phyloP scores from a whole-genome alignment of 768 basidiomycete species.

The Macrolepiota albuminosa region DNA sequence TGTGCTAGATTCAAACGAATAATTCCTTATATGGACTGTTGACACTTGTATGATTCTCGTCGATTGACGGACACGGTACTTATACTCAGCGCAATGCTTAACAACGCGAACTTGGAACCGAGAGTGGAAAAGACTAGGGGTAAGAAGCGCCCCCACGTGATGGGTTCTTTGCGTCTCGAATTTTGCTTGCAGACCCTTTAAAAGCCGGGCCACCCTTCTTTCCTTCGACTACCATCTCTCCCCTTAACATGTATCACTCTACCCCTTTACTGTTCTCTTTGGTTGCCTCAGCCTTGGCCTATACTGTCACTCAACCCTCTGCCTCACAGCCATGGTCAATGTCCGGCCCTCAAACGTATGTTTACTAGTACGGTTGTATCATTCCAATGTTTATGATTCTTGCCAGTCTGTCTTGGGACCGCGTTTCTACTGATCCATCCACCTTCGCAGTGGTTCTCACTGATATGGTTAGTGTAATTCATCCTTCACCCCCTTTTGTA shows the following conservation, averaged over 20 bases:
- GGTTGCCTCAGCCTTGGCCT: constrained; percentile 57
- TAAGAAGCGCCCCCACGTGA: constrained; percentile 17
- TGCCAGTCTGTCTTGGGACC: constrained; percentile 51
- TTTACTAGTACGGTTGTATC: neutral
- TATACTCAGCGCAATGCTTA: neutral
- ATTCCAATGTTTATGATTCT: neutral
- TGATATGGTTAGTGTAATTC: constrained; percentile 44
- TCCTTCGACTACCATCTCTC: constrained; percentile 4
- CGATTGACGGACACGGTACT: neutral
- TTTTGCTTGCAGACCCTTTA: constrained; percentile 17
- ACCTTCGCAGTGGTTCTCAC: constrained; percentile 70
- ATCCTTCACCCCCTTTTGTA: neutral
- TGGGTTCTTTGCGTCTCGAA: constrained; percentile 7
- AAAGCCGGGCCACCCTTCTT: constrained; percentile 15
- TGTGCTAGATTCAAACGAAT: neutral
- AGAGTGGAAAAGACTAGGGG: neutral
- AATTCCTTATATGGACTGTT: constrained; percentile 3
- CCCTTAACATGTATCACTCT: constrained; percentile 36
- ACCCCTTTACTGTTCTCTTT: constrained; percentile 41
- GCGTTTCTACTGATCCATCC: constrained; percentile 58
- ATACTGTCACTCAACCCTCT: constrained; percentile 52
- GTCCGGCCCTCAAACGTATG: constrained; percentile 44
- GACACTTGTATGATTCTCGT: constrained; percentile 8
- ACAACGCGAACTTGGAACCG: neutral
- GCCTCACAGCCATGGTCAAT: constrained; percentile 50